Percentiles rank a stretch among this genome's conserved stretches.
phyloP scores from a whole-genome alignment of 2,329 filamentous ascomycete genomes.

The Mycogone perniciosa region DNA sequence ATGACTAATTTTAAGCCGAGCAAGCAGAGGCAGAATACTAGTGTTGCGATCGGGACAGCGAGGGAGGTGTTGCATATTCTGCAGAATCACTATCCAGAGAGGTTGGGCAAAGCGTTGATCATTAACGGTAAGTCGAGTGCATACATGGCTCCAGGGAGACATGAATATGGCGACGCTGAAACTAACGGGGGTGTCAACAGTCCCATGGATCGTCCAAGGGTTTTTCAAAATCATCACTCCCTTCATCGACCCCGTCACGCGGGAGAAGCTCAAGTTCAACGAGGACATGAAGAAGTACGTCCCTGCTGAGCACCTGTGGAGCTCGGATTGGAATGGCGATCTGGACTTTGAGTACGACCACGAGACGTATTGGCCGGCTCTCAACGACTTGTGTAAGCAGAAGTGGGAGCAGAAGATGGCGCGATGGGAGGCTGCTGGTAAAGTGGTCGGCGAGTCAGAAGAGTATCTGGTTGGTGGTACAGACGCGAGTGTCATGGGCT shows the following conservation, averaged over 20 bases:
- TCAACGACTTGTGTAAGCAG: conserved; percentile 64
- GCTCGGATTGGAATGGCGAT: conserved; percentile 64
- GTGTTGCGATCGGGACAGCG: conserved; percentile 67
- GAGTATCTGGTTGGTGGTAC: conserved; percentile 68
- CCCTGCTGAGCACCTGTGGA: conserved; percentile 75
- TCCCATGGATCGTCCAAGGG: conserved; percentile 83
- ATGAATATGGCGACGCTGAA: neutral
- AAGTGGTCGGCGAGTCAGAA: conserved; percentile 79
- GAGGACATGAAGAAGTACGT: conserved; percentile 81
- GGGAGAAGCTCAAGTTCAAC: conserved; percentile 96
- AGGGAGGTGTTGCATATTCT: conserved; percentile 84
- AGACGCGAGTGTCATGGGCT: conserved; percentile 29
- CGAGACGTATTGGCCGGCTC: conserved; percentile 77
- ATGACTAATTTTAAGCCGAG: conserved; percentile 87
- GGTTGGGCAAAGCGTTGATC: conserved; percentile 81
- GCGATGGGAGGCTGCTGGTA: conserved; percentile 75
- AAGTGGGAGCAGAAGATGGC: conserved; percentile 55
- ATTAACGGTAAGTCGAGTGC: conserved; percentile 62
- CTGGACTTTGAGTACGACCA: conserved; percentile 92
- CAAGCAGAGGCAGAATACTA: conserved; percentile 65
- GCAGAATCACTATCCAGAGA: conserved; percentile 92
- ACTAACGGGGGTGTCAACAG: conserved; percentile 35
- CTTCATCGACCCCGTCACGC: conserved; percentile 92
- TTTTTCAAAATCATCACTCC: conserved; percentile 97
- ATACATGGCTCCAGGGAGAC: neutral